A percentile compares a stretch with the other conserved stretches of the same genome.
Evolutionary conservation across 2,329 filamentous ascomycete genomes (phyloP).

Genomic region (Diaporthe ampelina): DNA sequence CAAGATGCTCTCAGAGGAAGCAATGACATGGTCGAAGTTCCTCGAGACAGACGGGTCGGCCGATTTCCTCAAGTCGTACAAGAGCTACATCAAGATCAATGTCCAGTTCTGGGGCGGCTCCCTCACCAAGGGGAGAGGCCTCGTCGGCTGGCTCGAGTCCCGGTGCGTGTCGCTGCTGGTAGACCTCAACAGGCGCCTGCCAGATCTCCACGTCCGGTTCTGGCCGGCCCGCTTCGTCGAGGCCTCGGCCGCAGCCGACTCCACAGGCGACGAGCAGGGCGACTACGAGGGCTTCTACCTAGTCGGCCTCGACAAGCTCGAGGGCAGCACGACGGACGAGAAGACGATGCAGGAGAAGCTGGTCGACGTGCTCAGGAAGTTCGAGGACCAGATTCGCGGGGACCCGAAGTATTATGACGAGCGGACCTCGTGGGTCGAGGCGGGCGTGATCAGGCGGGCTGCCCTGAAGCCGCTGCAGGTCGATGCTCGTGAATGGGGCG

Average conservation of each 20-base stretch:
- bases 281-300: slow-evolving; percentile 75
- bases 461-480: slow-evolving; percentile 59
- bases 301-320: slow-evolving; percentile 64
- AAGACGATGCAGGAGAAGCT: slow-evolving; percentile 60
- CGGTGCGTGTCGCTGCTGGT: slow-evolving; percentile 70
- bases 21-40: slow-evolving; percentile 60
- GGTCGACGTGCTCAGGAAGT: slow-evolving; percentile 58
- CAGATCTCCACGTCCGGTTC: slow-evolving; percentile 67
- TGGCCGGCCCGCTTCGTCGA: slow-evolving; percentile 74
- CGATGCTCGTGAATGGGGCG: slow-evolving; percentile 65
- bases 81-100: slow-evolving; percentile 71
- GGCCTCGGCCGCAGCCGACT: slow-evolving; percentile 43
- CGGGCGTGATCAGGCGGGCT: slow-evolving; percentile 53
- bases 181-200: slow-evolving; percentile 68
- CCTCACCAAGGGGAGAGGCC: slow-evolving; percentile 64
- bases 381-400: slow-evolving; percentile 61
- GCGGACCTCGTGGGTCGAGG: slow-evolving; percentile 63
- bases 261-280: slow-evolving; percentile 49
- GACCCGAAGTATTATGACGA: slow-evolving; percentile 65
- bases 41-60: slow-evolving; percentile 51
- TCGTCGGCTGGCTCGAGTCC: slow-evolving; percentile 76
- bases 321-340: slow-evolving; percentile 51
- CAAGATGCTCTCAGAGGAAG: slow-evolving; percentile 52
- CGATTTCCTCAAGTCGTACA: slow-evolving; percentile 66
- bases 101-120: slow-evolving; percentile 76